phyloP scores from a whole-genome alignment of 176 grass and related monocot genomes.

The Carex pumila region DNA sequence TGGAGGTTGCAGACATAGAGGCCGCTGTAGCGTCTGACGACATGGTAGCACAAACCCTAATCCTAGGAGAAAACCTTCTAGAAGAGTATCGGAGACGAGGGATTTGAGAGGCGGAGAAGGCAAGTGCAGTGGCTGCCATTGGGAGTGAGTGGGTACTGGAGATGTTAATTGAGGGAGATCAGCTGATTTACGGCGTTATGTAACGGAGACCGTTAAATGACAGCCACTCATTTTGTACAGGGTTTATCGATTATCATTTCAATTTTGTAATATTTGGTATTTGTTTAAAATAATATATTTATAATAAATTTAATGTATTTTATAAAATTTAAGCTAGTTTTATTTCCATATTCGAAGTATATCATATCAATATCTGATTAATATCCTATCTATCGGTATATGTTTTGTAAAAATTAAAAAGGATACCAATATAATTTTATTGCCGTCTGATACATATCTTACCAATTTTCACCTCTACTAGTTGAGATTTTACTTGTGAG shows the following conservation, averaged over 20 bases:
- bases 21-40: conserved; percentile 20
- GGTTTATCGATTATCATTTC: conserved; percentile 32
- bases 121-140: conserved; percentile 22
- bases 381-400: too few relatives aligned
- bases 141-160: conserved; percentile 25
- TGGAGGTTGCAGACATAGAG: conserved; percentile 13
- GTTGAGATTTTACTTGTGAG: too few relatives aligned
- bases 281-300: too few relatives aligned
- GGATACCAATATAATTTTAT: too few relatives aligned
- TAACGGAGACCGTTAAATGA: conserved; percentile 29
- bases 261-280: too few relatives aligned
- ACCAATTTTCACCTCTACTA: too few relatives aligned
- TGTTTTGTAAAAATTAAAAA: too few relatives aligned
- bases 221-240: conserved; percentile 39
- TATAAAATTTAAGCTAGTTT: too few relatives aligned
- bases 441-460: too few relatives aligned
- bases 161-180: not conserved
- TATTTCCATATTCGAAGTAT: too few relatives aligned
- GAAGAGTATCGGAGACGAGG: conserved; percentile 5
- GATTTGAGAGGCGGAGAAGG: conserved; percentile 13
- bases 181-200: conserved; percentile 28
- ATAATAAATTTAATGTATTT: too few relatives aligned
- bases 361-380: too few relatives aligned
- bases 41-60: conserved; percentile 11
- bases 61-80: conserved; percentile 9